Base-by-base conservation (phyloP, 139 green algal species). In the Closterium sp. region DNA sequence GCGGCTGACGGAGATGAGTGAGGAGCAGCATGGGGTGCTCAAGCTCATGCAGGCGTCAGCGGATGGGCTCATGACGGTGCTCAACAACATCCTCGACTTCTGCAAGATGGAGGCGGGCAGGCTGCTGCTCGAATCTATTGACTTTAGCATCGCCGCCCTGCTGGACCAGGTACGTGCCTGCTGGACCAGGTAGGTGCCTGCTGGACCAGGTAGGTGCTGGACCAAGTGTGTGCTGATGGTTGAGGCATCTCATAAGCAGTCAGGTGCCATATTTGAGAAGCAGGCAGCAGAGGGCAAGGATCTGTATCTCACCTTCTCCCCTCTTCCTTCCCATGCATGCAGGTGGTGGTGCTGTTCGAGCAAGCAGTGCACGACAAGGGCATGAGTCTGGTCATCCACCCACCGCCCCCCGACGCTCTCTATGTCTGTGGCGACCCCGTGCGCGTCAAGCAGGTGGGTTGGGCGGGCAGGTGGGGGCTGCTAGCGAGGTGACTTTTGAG, bases 31-130 rank as follows among this genome's bases (percentile, higher is more conserved):
- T 22, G 95, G 96, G 32, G 92, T 97, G 32, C 38, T 92, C 24
- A 70, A 93, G 31, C 96, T 91, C 1, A 92, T 97, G 89, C 93
- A 96, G 86, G 93, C 96, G 34, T 95, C 89, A 70, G 94, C 95
- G 24, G 92, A 95, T 38, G 92, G 92, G 24, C 95, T 97, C n/a
- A 93, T 96, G 91, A 95, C 93, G 87, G 94, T 96, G 86, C 92
- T 96, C 89, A 96, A 95, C 34, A 95, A 96, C 88, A 95, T 96
- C 87, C 89, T 96, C 3, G 95, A 96, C 93, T 96, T 96, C 62
- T 95, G 88, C 79, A 96, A 96, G 62, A 94, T 96, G 38, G 94
- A 96, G 91, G 91, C 93, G 21, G 91, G 92, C 70, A 31, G 88
- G 17, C 90, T 96, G 86, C 89, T 94, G 86, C 89, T 95, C 13